These are phyloP conservation scores for Elsinoe perseae DNA, from an alignment of 2,329 filamentous ascomycete genomes.

Conservation along the genomic window DNA sequence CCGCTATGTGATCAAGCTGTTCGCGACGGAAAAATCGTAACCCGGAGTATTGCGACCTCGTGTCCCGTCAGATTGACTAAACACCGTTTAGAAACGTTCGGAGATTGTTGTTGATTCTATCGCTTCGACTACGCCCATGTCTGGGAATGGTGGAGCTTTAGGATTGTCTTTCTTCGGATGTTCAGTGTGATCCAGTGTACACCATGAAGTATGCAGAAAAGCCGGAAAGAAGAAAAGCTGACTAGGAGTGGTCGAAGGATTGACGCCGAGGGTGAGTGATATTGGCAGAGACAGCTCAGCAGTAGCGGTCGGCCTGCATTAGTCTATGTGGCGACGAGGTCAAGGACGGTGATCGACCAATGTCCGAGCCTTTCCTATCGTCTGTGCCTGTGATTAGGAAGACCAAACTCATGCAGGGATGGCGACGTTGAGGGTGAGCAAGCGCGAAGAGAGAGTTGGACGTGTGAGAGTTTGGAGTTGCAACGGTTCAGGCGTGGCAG, in stretches of 20 bases:
- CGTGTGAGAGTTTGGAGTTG: conserved; percentile 3
- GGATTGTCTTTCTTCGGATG: too few relatives aligned
- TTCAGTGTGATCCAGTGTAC: too few relatives aligned
- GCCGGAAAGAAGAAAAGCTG: background rate
- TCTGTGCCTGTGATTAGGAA: background rate
- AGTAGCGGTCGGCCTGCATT: conserved; percentile 1
- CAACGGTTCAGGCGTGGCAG: conserved; percentile 9
- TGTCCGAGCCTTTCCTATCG: background rate
- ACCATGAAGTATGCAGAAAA: background rate
- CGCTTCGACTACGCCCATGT: background rate
- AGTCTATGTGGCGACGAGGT: background rate
- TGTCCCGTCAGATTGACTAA: background rate
- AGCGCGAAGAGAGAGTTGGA: background rate
- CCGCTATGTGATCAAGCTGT: background rate
- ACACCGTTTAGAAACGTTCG: conserved; percentile 4
- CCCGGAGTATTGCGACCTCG: background rate
- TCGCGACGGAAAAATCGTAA: background rate
- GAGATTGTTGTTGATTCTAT: conserved; percentile 8
- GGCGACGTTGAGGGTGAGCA: background rate
- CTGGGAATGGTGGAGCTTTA: background rate
- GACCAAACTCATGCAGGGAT: conserved; percentile 6
- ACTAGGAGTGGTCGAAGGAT: background rate
- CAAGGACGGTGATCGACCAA: background rate
- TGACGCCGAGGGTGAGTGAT: conserved; percentile 2
- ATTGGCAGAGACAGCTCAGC: background rate